Percentiles rank a stretch among this genome's conserved stretches.
phyloP scores from a whole-genome alignment of 129 eudicot genomes.

The Ambrosia artemisiifolia region DNA sequence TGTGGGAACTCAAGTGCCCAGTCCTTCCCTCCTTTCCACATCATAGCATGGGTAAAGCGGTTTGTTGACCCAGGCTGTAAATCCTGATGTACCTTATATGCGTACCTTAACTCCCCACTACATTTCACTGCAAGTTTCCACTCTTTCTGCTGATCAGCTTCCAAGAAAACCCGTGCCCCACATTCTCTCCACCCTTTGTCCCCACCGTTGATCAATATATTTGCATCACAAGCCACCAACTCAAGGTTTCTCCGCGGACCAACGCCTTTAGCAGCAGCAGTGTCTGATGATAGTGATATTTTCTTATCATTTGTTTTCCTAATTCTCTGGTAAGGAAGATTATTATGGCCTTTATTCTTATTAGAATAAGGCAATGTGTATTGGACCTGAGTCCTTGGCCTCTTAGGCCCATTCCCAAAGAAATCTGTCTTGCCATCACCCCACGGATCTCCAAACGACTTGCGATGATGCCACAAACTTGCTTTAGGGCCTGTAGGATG shows the following conservation, averaged over 20 bases:
- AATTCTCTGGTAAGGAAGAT: constrained; percentile 56
- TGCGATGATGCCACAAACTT: constrained; percentile 39
- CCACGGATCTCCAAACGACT: constrained; percentile 38
- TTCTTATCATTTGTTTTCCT: constrained; percentile 70
- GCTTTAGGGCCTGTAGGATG: constrained; percentile 29
- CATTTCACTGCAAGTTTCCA: constrained; percentile 79
- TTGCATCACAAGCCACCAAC: constrained; percentile 67
- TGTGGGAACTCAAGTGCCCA: constrained; percentile 91
- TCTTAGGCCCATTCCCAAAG: constrained; percentile 63
- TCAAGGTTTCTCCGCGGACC: constrained; percentile 53
- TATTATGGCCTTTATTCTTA: constrained; percentile 40
- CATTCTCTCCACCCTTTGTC: constrained; percentile 87
- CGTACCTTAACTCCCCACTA: constrained; percentile 63
- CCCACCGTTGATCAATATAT: constrained; percentile 61
- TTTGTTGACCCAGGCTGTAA: constrained; percentile 79
- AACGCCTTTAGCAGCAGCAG: constrained; percentile 35
- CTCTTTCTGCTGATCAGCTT: constrained; percentile 68
- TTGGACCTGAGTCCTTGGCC: constrained; percentile 82
- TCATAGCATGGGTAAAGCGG: constrained; percentile 93
- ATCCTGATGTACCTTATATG: constrained; percentile 66
- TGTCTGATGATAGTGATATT: constrained; percentile 4
- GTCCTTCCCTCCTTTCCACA: constrained; percentile 97
- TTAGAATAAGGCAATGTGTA: constrained; percentile 56
- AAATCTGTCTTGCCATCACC: constrained; percentile 45
- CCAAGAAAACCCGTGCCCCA: constrained; percentile 70